phyloP scores from a whole-genome alignment of 441 rosid genomes.

The Pelargonium australe region DNA sequence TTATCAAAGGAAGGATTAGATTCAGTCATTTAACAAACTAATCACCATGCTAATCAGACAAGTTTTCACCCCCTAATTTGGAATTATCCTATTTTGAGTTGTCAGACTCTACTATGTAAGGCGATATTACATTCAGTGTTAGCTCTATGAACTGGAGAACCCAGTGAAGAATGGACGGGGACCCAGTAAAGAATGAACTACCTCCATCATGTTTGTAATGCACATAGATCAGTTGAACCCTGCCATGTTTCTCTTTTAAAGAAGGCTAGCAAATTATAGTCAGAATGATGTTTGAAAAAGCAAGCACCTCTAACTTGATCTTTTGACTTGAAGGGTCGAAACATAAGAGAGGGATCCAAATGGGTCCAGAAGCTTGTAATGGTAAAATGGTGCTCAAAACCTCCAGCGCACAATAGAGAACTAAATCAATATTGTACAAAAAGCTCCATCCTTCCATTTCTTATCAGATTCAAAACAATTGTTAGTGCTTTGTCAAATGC shows the following conservation, averaged over 20 bases:
- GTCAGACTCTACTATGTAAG: no score
- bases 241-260: constrained; percentile 9
- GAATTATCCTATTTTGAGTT: neutral
- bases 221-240: constrained; percentile 9
- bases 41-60: constrained; percentile 16
- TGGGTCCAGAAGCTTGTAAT: constrained; percentile 19
- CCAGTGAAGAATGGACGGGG: constrained; percentile 21
- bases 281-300: constrained; percentile 21
- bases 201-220: constrained; percentile 21
- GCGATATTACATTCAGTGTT: constrained; percentile 32
- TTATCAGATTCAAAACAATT: constrained; percentile 32
- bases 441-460: constrained; percentile 24
- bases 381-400: constrained; percentile 10
- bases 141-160: constrained; percentile 27
- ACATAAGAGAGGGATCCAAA: constrained; percentile 18
- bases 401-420: constrained; percentile 21
- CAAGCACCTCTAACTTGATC: constrained; percentile 20
- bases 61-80: constrained; percentile 19
- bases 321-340: constrained; percentile 27
- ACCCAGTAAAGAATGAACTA: constrained; percentile 25
- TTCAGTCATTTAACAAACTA: constrained; percentile 26
- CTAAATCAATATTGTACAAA: constrained; percentile 15
- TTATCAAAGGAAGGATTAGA: constrained; percentile 19
- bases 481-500: constrained; percentile 28
- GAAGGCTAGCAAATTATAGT: constrained; percentile 23